Evolutionary conservation across 495 filamentous ascomycete species (phyloP), one percentile per base, ranked within the genome.

Genomic region (Aspergillus indologenus): DNA sequence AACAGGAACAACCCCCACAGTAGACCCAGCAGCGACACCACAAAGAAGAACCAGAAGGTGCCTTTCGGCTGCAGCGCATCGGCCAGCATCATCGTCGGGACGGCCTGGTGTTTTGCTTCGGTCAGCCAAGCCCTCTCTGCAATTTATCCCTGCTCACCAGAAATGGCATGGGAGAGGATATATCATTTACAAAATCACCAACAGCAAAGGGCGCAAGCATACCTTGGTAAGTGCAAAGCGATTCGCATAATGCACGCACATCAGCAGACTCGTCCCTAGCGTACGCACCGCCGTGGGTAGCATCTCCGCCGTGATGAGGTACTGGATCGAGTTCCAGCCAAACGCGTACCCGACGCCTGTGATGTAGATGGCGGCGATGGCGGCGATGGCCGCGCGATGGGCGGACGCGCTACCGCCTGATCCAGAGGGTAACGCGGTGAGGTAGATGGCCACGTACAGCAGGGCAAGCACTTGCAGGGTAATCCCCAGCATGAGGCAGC

Each of bases 261-360:
- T 71, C 18, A 65, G 22, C 15, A 73, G 40, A 54, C 64, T 67
- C 0, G 66, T 58, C 2, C 64, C 66, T 3, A 58, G 47, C 0
- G 64, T 56, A 1, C 70, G 64, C 20, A 73, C 62, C 14, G 56
- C 57, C 7, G 86, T 68, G 1, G 86, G 86, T 63, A 85, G 87
- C 12, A 88, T 79, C 70, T 90, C 86, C 0, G 84, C 80, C 53
- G 81, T 87, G 54, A 89, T 75, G 1, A 90, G 75, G 63, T 87
- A 90, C 61, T 86, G 86, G 62, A 88, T 84, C 1, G 72, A 75
- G 59, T 87, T 87, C 84, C 84, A 89, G 11, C 86, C 85, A 20
- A 87, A 65, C 0, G 85, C 84, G 83, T 85, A 90, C 2, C 85
- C 83, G 44, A 80, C 65, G 3, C 82, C 82, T 0, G 74, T 78